Conservation (phyloP, 1,284 basidiomycete genomes). For the Cryptococcus deneoformans region DNA sequence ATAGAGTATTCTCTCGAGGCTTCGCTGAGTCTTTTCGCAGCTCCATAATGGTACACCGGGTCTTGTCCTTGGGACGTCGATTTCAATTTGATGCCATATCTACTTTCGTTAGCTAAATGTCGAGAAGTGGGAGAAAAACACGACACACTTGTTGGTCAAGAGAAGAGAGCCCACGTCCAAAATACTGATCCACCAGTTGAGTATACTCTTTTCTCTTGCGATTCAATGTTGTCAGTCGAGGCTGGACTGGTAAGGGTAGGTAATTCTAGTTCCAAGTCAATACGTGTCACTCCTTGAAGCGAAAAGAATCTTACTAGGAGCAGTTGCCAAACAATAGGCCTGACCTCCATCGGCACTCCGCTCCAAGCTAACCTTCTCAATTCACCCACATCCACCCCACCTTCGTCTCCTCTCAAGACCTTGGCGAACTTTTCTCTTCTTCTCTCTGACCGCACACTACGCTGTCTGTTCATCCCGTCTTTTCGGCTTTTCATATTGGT, state of each 20-base stretch:
- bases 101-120: constrained; percentile 29
- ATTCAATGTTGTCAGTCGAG: constrained; percentile 70
- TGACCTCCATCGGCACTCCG: constrained; percentile 81
- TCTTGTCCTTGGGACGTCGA: constrained; percentile 89
- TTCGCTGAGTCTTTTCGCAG: constrained; percentile 80
- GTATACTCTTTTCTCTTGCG: constrained; percentile 92
- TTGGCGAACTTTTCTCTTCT: constrained; percentile 44
- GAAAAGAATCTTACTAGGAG: constrained; percentile 66
- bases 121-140: not conserved
- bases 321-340: constrained; percentile 92
- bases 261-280: constrained; percentile 65
- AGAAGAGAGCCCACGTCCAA: constrained; percentile 74
- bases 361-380: constrained; percentile 93
- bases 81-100: constrained; percentile 98
- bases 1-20: constrained; percentile 88
- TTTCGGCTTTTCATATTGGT: constrained; percentile 20
- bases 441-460: constrained; percentile 55
- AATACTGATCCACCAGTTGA: constrained; percentile 86
- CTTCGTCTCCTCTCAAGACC: constrained; percentile 35
- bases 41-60: constrained; percentile 91
- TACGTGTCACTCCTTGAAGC: not conserved
- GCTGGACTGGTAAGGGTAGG: constrained; percentile 77
- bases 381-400: constrained; percentile 57
- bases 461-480: constrained; percentile 57
- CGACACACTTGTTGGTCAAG: constrained; percentile 65